Percentiles rank a stretch among this genome's conserved stretches.
Evolutionary conservation across 2,329 filamentous ascomycete genomes (phyloP).

Genomic region (Fusarium nurragi): DNA sequence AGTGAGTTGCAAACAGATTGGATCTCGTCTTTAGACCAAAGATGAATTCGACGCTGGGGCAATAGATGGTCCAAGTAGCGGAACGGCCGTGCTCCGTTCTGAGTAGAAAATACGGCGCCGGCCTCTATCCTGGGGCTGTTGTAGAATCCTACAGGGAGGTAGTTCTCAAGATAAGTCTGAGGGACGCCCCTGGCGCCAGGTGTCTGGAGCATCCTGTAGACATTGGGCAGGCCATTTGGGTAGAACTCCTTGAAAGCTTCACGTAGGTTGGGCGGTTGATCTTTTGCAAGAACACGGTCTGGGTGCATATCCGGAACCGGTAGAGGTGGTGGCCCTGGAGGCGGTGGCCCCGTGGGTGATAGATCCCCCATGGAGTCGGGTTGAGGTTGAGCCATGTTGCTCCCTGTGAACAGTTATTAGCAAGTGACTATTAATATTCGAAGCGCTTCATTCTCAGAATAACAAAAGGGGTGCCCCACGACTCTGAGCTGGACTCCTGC

Average conservation of each 20-base stretch:
- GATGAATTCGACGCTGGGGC: slow-evolving; percentile 44
- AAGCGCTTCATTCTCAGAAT: background rate
- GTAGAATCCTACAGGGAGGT: slow-evolving; percentile 52
- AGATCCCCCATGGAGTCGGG: slow-evolving; percentile 11
- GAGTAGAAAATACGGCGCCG: slow-evolving; percentile 54
- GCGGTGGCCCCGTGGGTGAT: slow-evolving; percentile 3
- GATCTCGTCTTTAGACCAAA: slow-evolving; percentile 54
- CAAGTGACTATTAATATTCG: background rate
- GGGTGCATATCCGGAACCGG: slow-evolving; percentile 28
- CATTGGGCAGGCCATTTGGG: slow-evolving; percentile 49
- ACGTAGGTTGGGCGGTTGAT: slow-evolving; percentile 40
- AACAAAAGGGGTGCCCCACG: background rate
- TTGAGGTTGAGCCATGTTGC: slow-evolving; percentile 29
- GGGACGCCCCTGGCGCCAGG: slow-evolving; percentile 38
- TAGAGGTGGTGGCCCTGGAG: slow-evolving; percentile 12
- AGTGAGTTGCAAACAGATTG: slow-evolving; percentile 53
- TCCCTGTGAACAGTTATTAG: slow-evolving; percentile 21
- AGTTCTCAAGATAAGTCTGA: slow-evolving; percentile 49
- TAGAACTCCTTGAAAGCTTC: slow-evolving; percentile 47
- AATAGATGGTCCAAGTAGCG: slow-evolving; percentile 45
- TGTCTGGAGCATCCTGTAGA: slow-evolving; percentile 49
- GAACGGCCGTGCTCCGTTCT: slow-evolving; percentile 43
- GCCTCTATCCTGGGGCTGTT: slow-evolving; percentile 45
- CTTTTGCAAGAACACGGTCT: slow-evolving; percentile 36
- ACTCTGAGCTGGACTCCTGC: background rate